phyloP scores from a whole-genome alignment of 345 rosid genomes.

The Schrenkiella parvula region DNA sequence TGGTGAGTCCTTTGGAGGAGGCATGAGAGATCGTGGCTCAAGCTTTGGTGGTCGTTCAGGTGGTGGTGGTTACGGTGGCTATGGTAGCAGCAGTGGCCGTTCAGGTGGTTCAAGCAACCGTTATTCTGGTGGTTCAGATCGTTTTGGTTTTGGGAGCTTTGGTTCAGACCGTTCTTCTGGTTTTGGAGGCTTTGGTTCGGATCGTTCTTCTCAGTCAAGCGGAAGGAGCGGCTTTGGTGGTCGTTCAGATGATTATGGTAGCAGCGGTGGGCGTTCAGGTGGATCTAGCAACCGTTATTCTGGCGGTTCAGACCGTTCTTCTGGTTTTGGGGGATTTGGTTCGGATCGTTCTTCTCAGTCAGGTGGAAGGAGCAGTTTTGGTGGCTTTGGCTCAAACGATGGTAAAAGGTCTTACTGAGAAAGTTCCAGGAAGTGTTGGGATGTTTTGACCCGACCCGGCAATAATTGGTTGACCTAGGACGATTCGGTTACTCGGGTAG shows the following conservation, averaged over 20 bases:
- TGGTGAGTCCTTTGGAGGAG: constrained; percentile 44
- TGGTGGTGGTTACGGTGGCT: constrained; percentile 36
- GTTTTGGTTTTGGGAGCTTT: constrained; percentile 17
- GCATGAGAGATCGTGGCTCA: constrained; percentile 44
- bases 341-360: constrained; percentile 40
- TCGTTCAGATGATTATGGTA: constrained; percentile 22
- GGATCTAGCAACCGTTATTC: constrained; percentile 25
- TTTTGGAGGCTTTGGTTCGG: constrained; percentile 40
- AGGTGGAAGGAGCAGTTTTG: constrained; percentile 38
- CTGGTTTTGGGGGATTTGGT: constrained; percentile 37
- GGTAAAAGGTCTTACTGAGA: constrained; percentile 25
- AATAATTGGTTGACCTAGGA: constrained; percentile 15
- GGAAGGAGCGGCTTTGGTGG: constrained; percentile 31
- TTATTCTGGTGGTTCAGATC: constrained; percentile 28
- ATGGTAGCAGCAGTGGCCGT: constrained; percentile 37
- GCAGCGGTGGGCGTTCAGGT: constrained; percentile 28
- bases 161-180: constrained; percentile 36
- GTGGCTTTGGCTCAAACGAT: constrained; percentile 34
- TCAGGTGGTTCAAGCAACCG: constrained; percentile 33
- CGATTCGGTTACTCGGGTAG: constrained; percentile 9
- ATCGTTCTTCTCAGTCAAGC: constrained; percentile 42
- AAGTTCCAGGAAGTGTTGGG: not conserved
- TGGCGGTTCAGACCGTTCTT: constrained; percentile 37
- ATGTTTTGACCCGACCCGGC: constrained; percentile 14
- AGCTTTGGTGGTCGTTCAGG: constrained; percentile 41